Evolutionary conservation across 129 eudicot genomes (phyloP), one percentile per base, ranked within the genome.

Genomic region (Ambrosia trifida): DNA sequence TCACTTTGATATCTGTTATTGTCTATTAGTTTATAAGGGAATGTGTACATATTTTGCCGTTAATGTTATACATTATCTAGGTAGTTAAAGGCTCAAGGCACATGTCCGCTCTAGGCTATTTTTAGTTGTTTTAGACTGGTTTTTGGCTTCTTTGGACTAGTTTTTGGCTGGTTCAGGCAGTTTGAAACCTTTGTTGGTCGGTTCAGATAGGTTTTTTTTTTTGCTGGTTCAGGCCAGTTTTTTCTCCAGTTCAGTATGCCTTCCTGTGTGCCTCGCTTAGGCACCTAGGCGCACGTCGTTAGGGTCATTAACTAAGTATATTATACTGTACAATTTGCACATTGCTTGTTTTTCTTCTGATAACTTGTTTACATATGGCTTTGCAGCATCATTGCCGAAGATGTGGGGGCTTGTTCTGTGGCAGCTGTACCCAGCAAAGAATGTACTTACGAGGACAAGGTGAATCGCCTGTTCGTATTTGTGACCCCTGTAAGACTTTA

Each of bases 391-490:
- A 94, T 75, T 87, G 97, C 74, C 87, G 97, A 50, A 80, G 96
- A 78, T 94, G 97, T 76, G 97, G 97, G 59, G 97, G 96, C 36
- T 30, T 90, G 58, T 94, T 89, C 71, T 94, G 99, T 83, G 80
- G 83, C 81, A 84, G 79, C 49, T 94, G 97, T 72, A 87, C 94
- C 36, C 89, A 78, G 72, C 87, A 78, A 72, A 80, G 99, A 77
- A 85, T 94, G 97, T 72, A 77, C 36, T 82, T 94, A 75, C 86
- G 96, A 36, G 99, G 99, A 58, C 99, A 94, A 84, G 97, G 99
- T 53, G 99, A 90, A 65, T 84, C 97, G 13, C 91, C 96, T 1
- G 99, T 94, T 50, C 99, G 96, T 64, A 84, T 87, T 7, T 94
- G 99, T 79, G 97, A 94, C 51, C 93, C 97, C 57, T 94, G 99